phyloP scores from a whole-genome alignment of 208 protist genomes.

The Crithidia mellificae region DNA sequence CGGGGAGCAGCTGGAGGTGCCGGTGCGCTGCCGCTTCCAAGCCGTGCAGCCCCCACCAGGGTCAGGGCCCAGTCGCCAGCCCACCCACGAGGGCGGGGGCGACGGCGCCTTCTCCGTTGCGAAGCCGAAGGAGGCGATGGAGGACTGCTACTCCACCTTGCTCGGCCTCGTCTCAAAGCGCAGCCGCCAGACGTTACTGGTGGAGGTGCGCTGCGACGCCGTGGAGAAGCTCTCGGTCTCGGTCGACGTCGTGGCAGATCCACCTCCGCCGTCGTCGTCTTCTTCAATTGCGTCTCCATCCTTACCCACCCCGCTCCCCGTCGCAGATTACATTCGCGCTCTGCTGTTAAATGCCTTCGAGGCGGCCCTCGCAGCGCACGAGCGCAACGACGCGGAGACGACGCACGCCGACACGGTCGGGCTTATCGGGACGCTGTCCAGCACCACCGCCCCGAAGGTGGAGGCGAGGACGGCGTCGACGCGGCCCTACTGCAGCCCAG shows the following conservation, averaged over 20 bases:
- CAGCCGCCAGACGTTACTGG: constrained; percentile 54
- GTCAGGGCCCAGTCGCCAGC: neutral
- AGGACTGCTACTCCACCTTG: constrained; percentile 45
- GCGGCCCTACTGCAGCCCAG: constrained; percentile 50
- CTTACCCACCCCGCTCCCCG: constrained; percentile 16
- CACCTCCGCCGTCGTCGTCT: no score
- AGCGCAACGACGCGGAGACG: neutral
- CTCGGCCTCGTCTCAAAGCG: constrained; percentile 64
- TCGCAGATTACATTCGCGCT: constrained; percentile 37
- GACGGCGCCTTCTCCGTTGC: neutral
- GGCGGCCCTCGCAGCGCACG: neutral
- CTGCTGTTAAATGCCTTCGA: constrained; percentile 44
- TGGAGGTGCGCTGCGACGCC: constrained; percentile 65
- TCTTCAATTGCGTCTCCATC: no score
- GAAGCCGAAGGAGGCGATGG: constrained; percentile 4
- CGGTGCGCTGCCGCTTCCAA: constrained; percentile 59
- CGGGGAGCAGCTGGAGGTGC: constrained; percentile 56
- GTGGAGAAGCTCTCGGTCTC: constrained; percentile 69
- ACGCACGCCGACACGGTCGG: constrained; percentile 8
- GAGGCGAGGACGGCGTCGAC: neutral
- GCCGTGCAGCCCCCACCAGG: neutral
- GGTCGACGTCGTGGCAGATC: constrained; percentile 49
- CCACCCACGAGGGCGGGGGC: no score
- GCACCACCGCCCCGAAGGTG: neutral
- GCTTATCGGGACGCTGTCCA: neutral